These are phyloP conservation scores for Thymus quinquecostatus DNA, from an alignment of 257 asterid genomes.

Conservation along the genomic window DNA sequence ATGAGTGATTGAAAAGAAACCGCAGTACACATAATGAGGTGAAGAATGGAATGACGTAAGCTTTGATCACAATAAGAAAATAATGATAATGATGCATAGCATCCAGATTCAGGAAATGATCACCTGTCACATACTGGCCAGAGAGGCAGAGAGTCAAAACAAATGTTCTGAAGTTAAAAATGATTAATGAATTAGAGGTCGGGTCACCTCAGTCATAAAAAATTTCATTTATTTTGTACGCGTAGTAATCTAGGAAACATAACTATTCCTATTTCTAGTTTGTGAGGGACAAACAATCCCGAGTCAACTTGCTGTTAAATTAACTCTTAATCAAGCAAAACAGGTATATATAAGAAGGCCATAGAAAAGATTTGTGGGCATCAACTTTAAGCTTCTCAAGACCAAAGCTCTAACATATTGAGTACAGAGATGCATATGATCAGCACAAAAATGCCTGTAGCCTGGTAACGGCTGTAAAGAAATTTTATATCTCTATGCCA, in stretches of 20 bases:
- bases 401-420: not conserved
- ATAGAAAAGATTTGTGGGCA: not conserved
- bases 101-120: conserved; percentile 24
- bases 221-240: conserved; percentile 11
- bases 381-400: conserved; percentile 8
- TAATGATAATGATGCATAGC: conserved; percentile 13
- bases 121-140: not conserved
- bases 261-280: conserved; percentile 6
- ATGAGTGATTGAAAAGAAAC: not conserved
- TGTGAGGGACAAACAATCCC: conserved; percentile 21
- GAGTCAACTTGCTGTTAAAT: not conserved
- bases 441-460: conserved; percentile 20
- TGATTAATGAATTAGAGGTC: not conserved
- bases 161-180: not conserved
- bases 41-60: conserved; percentile 9
- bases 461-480: conserved; percentile 5
- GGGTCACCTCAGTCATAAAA: conserved; percentile 3
- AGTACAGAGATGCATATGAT: conserved; percentile 16
- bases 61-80: conserved; percentile 10
- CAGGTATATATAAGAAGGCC: not conserved
- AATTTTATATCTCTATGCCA: not conserved
- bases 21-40: conserved; percentile 8
- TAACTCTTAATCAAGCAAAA: conserved; percentile 18
- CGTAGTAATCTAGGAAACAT: not conserved
- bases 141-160: not conserved